A percentile compares a stretch with the other conserved stretches of the same genome.
Evolutionary conservation across 305 asterid genomes (phyloP).

Genomic region (Plantago coronopus): DNA sequence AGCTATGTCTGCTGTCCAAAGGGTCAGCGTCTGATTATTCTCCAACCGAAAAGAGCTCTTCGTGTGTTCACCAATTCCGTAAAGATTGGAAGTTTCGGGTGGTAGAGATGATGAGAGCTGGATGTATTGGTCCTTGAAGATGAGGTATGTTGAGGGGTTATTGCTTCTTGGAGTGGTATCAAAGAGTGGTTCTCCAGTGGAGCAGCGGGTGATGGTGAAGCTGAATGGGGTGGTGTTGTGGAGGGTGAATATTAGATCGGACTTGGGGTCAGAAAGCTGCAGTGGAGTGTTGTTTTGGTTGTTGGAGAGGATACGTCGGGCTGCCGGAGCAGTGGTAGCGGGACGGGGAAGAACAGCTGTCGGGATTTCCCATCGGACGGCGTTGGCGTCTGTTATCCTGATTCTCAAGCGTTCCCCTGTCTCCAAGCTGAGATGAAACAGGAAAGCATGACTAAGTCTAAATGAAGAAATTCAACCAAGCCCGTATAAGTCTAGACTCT

Average conservation of each 20-base stretch:
- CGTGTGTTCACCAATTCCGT: constrained; percentile 85
- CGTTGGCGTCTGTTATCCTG: constrained; percentile 49
- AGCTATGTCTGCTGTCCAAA: constrained; percentile 74
- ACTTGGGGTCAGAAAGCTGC: constrained; percentile 34
- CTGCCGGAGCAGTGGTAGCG: background rate
- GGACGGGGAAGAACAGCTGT: constrained; percentile 44
- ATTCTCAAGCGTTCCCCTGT: constrained; percentile 58
- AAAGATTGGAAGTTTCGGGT: constrained; percentile 45
- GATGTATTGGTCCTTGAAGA: constrained; percentile 83
- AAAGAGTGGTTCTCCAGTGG: constrained; percentile 57
- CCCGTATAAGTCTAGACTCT: too few relatives aligned
- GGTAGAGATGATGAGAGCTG: constrained; percentile 68
- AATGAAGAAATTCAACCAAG: too few relatives aligned
- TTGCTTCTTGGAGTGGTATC: constrained; percentile 34
- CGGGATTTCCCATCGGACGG: constrained; percentile 79
- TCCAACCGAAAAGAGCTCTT: constrained; percentile 56
- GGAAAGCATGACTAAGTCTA: too few relatives aligned
- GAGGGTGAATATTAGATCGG: constrained; percentile 64
- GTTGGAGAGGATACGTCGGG: constrained; percentile 1
- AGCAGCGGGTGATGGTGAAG: constrained; percentile 62
- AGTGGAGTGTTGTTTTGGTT: constrained; percentile 16
- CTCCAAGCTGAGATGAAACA: constrained; percentile 44
- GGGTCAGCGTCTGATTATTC: constrained; percentile 59
- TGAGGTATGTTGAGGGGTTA: constrained; percentile 40
- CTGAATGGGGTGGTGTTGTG: constrained; percentile 62